Conservation (phyloP, 208 protist species). For the Wallacemonas sp. region DNA sequence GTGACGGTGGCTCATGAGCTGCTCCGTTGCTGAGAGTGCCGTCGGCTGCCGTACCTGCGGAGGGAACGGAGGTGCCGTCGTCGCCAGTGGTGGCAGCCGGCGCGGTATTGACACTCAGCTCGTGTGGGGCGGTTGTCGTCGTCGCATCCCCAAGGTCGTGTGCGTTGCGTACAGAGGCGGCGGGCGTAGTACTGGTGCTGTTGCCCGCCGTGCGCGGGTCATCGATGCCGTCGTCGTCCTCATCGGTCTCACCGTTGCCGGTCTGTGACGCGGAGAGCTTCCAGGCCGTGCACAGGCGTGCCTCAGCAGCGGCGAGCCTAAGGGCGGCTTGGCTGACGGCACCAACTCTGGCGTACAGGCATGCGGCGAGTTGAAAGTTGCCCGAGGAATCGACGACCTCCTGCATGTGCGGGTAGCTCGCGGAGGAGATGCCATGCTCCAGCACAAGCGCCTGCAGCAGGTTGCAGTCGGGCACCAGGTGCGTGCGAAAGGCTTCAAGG, state of each 20-base stretch:
- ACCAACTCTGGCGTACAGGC: slow-evolving; percentile 79
- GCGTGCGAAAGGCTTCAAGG: slow-evolving; percentile 24
- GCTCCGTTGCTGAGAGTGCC: no score
- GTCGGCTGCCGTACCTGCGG: no score
- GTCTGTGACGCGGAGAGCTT: background rate
- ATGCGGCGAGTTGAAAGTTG: slow-evolving; percentile 83
- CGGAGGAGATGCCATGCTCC: slow-evolving; percentile 46
- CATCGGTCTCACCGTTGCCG: background rate
- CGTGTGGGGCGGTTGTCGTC: no score
- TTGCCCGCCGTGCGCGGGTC: no score
- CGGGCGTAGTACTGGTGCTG: no score
- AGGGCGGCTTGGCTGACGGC: background rate
- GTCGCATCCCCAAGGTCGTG: no score
- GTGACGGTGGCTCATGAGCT: no score
- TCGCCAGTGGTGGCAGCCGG: no score
- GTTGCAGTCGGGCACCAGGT: slow-evolving; percentile 43
- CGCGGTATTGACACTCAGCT: no score
- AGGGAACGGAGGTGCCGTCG: no score
- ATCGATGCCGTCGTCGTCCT: slow-evolving; percentile 15
- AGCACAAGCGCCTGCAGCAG: slow-evolving; percentile 61
- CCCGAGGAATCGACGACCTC: slow-evolving; percentile 76
- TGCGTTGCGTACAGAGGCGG: no score
- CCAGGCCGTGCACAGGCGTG: background rate
- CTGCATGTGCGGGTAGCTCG: slow-evolving; percentile 66
- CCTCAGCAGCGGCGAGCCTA: background rate